Conservation (phyloP, 73 alveolate species). For the Paramecium pentaurelia region DNA sequence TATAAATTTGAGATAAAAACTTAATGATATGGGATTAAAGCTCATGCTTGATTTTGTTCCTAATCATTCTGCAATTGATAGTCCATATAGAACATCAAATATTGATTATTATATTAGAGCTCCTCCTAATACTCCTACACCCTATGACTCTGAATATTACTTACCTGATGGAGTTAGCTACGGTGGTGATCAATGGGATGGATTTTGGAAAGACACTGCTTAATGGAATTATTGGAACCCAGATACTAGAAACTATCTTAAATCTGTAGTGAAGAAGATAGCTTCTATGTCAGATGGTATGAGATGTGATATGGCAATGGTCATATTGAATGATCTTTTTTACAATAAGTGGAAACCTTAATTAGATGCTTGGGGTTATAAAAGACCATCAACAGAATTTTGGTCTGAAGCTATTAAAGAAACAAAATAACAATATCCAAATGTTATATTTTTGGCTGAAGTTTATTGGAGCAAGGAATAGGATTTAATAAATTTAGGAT, state of each 20-base stretch:
- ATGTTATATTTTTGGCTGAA: constrained; percentile 63
- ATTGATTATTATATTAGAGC: constrained; percentile 55
- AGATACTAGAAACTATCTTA: constrained; percentile 58
- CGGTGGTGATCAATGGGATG: constrained; percentile 64
- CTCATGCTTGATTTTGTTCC: constrained; percentile 71
- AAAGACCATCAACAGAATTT: constrained; percentile 58
- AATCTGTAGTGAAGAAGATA: constrained; percentile 52
- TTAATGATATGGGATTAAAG: constrained; percentile 53
- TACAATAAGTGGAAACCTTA: constrained; percentile 63
- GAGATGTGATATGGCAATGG: constrained; percentile 75
- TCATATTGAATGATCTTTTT: constrained; percentile 65
- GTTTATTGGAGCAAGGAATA: constrained; percentile 61
- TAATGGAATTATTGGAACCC: constrained; percentile 67
- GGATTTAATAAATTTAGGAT: constrained; percentile 59
- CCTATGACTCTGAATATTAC: constrained; percentile 54
- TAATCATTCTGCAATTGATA: constrained; percentile 68
- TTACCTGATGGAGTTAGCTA: constrained; percentile 57
- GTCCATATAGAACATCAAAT: constrained; percentile 52
- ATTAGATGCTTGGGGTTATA: constrained; percentile 64
- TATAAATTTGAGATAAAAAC: neutral
- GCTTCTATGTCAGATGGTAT: constrained; percentile 63
- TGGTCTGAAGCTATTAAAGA: constrained; percentile 61
- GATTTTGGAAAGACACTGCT: constrained; percentile 66
- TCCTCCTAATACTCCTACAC: constrained; percentile 45
- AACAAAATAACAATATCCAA: constrained; percentile 47